Percentiles rank a stretch among this genome's conserved stretches.
Evolutionary conservation across 2,329 filamentous ascomycete species (phyloP).

Genomic region (Pyricularia pennisetigena): DNA sequence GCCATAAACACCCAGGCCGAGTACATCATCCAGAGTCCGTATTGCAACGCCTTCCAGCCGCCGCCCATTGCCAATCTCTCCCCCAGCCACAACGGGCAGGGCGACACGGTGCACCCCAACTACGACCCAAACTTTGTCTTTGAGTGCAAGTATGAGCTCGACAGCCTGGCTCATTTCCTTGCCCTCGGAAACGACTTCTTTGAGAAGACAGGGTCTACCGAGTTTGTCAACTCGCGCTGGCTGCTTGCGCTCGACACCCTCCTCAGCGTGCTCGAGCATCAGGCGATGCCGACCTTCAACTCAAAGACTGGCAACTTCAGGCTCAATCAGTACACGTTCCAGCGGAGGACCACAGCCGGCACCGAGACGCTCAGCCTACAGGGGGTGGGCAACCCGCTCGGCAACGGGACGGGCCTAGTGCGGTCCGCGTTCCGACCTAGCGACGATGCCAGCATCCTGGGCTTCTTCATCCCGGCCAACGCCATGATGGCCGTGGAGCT

Average conservation of each 20-base stretch:
- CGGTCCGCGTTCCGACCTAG: conserved; percentile 90
- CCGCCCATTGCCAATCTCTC: conserved; percentile 68
- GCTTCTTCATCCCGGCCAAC: conserved; percentile 91
- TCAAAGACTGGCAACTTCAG: conserved; percentile 51
- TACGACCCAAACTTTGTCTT: conserved; percentile 84
- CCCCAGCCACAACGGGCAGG: conserved; percentile 67
- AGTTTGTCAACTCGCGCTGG: conserved; percentile 74
- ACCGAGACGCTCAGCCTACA: conserved; percentile 81
- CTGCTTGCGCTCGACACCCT: conserved; percentile 66
- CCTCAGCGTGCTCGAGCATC: conserved; percentile 63
- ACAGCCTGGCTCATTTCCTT: conserved; percentile 88
- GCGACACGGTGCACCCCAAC: conserved; percentile 73
- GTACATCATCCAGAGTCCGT: conserved; percentile 88
- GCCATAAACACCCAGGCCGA: conserved; percentile 55
- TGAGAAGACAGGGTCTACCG: conserved; percentile 64
- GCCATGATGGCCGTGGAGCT: conserved; percentile 94
- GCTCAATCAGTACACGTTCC: conserved; percentile 79
- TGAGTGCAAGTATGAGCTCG: conserved; percentile 98
- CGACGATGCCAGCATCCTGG: conserved; percentile 88
- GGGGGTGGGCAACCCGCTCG: conserved; percentile 87
- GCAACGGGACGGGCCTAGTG: conserved; percentile 72
- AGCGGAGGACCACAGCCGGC: conserved; percentile 65
- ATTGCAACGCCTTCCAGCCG: conserved; percentile 97
- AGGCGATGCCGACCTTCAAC: conserved; percentile 75
- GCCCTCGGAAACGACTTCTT: conserved; percentile 80